These are phyloP conservation scores for Paramyrothecium roridum DNA, from an alignment of 2,329 filamentous ascomycete genomes.

Conservation along the genomic window DNA sequence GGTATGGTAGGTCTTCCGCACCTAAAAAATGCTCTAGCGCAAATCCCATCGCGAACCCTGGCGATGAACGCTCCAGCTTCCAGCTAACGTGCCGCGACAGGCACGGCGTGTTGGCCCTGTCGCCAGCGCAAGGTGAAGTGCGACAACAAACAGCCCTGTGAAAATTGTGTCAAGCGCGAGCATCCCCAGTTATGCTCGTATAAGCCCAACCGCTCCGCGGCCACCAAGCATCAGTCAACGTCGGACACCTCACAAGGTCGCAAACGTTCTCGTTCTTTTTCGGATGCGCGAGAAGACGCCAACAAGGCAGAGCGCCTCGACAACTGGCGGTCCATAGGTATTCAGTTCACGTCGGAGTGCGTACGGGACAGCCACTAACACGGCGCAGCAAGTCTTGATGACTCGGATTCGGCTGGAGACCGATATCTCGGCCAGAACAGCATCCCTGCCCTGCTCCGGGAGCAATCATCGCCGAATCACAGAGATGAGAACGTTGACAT, in stretches of 20 bases:
- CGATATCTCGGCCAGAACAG: conserved; percentile 66
- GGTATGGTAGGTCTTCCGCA: conserved; percentile 54
- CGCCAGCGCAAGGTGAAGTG: conserved; percentile 67
- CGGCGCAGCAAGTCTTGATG: conserved; percentile 40
- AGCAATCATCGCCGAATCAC: conserved; percentile 54
- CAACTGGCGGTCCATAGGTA: conserved; percentile 40
- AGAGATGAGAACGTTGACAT: conserved; percentile 54
- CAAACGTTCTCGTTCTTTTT: conserved; percentile 30
- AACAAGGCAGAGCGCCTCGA: conserved; percentile 33
- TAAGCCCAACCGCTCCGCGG: conserved; percentile 54
- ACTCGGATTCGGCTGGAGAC: conserved; percentile 53
- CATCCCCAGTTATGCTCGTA: conserved; percentile 64
- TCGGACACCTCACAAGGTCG: conserved; percentile 20
- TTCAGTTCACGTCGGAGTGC: conserved; percentile 7
- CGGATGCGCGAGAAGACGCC: conserved; percentile 25
- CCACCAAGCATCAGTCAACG: conserved; percentile 30
- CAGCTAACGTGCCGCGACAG: conserved; percentile 25
- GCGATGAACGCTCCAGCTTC: not conserved
- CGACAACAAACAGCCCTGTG: conserved; percentile 66
- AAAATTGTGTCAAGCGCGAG: conserved; percentile 65
- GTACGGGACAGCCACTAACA: conserved; percentile 15
- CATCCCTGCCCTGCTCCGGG: conserved; percentile 62
- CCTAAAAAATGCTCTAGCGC: not conserved
- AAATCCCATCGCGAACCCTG: conserved; percentile 1
- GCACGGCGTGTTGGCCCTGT: conserved; percentile 65